Conservation (phyloP, 192 early-diverging fungal genomes). For the Backusella liffmaniae region DNA sequence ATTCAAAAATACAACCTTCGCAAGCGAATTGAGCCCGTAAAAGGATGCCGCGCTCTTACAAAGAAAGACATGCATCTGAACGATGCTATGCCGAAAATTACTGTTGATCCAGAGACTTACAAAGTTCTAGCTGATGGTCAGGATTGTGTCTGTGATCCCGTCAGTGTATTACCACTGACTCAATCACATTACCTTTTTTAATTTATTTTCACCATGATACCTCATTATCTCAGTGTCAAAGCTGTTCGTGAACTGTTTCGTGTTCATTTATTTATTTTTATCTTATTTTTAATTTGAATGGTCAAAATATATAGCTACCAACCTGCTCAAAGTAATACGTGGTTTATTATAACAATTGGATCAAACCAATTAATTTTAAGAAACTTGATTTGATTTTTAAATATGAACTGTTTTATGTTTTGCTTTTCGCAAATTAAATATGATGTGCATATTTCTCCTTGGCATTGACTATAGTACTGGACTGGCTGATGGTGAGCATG, state of each 20-base stretch:
- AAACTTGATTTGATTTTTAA: no score
- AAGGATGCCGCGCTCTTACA: constrained; percentile 70
- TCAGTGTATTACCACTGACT: constrained; percentile 63
- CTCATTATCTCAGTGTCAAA: not conserved
- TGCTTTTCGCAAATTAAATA: no score
- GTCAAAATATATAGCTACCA: not conserved
- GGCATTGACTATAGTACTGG: no score
- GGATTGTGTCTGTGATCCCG: constrained; percentile 65
- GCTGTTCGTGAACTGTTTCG: no score
- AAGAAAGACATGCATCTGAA: constrained; percentile 94
- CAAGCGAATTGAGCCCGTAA: constrained; percentile 72
- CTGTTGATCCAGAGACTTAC: constrained; percentile 93
- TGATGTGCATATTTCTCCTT: no score
- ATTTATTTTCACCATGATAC: not conserved
- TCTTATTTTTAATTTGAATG: no score
- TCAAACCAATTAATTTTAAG: no score
- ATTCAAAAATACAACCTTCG: constrained; percentile 60
- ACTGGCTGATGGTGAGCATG: no score
- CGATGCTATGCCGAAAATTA: constrained; percentile 67
- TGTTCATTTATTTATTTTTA: not conserved
- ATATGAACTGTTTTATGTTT: no score
- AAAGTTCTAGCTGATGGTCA: constrained; percentile 78
- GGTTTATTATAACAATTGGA: no score
- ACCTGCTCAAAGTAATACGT: no score
- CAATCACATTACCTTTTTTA: constrained; percentile 67